Percentiles rank a stretch among this genome's conserved stretches.
These are phyloP conservation scores for Termitomyces sp. DNA, from an alignment of 768 basidiomycete species.

Conservation along the genomic window DNA sequence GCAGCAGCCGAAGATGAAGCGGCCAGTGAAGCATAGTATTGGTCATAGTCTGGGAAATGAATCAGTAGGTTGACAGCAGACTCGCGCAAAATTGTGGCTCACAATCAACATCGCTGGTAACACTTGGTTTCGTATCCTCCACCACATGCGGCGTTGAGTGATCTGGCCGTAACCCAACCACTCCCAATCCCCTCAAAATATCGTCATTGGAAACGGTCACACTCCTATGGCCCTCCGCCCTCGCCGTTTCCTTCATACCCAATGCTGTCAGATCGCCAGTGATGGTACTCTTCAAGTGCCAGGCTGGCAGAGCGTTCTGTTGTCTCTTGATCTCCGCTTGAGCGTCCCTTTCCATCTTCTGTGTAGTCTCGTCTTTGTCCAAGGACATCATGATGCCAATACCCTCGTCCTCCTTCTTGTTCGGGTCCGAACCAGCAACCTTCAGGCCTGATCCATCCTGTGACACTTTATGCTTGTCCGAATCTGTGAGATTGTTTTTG, in stretches of 20 bases:
- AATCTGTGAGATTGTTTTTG: conserved; percentile 63
- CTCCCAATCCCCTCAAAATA: conserved; percentile 65
- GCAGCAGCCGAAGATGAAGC: conserved; percentile 52
- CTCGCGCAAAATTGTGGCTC: conserved; percentile 21
- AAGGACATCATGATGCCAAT: conserved; percentile 84
- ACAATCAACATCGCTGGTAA: conserved; percentile 67
- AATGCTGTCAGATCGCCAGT: conserved; percentile 88
- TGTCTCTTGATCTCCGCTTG: conserved; percentile 82
- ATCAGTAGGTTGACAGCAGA: neutral
- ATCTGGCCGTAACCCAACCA: conserved; percentile 38
- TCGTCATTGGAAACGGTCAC: conserved; percentile 60
- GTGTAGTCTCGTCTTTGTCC: conserved; percentile 82
- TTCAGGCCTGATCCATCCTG: conserved; percentile 58
- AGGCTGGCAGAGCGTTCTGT: conserved; percentile 89
- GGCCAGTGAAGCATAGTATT: conserved; percentile 77
- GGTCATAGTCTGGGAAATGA: conserved; percentile 60
- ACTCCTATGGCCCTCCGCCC: conserved; percentile 33
- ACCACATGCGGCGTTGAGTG: conserved; percentile 15
- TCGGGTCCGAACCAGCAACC: conserved; percentile 67
- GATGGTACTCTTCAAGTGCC: conserved; percentile 96
- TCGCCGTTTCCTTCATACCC: conserved; percentile 71
- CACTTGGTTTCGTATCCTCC: conserved; percentile 24
- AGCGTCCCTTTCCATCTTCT: conserved; percentile 68
- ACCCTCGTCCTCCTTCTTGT: conserved; percentile 64
- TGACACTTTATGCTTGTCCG: conserved; percentile 55